phyloP scores from a whole-genome alignment of 176 grass and related monocot genomes.

The Musa schizocarpa region DNA sequence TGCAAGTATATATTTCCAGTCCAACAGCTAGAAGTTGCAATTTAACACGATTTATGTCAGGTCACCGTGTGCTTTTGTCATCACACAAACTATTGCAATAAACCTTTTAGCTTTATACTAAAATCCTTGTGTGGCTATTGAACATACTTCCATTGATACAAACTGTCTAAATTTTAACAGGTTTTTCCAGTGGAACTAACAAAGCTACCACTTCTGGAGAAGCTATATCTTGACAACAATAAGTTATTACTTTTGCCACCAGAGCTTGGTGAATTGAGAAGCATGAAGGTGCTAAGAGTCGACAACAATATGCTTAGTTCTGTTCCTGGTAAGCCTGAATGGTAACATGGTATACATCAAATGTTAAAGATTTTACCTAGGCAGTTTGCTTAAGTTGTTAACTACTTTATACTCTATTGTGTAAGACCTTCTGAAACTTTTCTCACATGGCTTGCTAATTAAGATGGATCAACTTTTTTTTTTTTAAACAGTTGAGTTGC shows the following conservation, averaged over 20 bases:
- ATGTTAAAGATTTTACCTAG: not conserved
- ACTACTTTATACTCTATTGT: not conserved
- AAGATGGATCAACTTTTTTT: not conserved
- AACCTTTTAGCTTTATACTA: too few relatives aligned
- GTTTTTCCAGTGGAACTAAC: slow-evolving; percentile 88
- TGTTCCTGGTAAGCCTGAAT: slow-evolving; percentile 69
- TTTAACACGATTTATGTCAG: not conserved
- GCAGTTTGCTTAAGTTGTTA: not conserved
- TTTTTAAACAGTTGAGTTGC: slow-evolving; percentile 58
- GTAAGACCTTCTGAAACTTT: not conserved
- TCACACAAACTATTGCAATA: too few relatives aligned
- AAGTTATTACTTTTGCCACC: slow-evolving; percentile 74
- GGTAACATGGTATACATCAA: not conserved
- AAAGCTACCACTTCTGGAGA: slow-evolving; percentile 70
- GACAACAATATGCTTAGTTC: slow-evolving; percentile 90
- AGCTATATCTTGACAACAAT: slow-evolving; percentile 88
- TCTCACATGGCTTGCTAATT: too few relatives aligned
- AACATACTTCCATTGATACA: not conserved
- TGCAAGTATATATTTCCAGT: too few relatives aligned
- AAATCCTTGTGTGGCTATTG: not conserved
- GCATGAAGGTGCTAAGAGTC: slow-evolving; percentile 65
- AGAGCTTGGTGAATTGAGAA: slow-evolving; percentile 89
- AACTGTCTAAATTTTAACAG: slow-evolving; percentile 35
- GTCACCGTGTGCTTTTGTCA: not conserved
- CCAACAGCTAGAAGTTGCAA: not conserved